Base-by-base conservation (phyloP, 2,329 filamentous ascomycete genomes). In the Ciborinia camelliae region DNA sequence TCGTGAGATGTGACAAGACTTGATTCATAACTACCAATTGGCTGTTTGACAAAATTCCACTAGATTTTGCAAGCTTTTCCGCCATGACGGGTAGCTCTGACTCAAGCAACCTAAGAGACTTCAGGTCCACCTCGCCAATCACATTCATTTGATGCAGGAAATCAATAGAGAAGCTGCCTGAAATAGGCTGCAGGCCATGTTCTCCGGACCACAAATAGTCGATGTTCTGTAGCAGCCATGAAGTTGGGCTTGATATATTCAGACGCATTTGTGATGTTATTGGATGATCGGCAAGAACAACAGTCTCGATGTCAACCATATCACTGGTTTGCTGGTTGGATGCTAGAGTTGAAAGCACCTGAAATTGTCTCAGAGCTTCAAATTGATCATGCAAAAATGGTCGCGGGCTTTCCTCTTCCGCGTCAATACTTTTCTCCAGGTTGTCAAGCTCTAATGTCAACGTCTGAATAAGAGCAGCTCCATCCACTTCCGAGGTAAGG, bases 21-120 rank as follows among this genome's bases (percentile, higher is more conserved):
- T 64, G 53, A 54, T 73, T 71, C 20, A 76, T 89, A 75, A 32
- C 84, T 76, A 39, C 77, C 72, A 62, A 81, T 81, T 65, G 84
- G 79, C 43, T 76, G 73, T 55, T 82, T 77, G 32, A 90, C 70
- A 64, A 15, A 1, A 62, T 65, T 3, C 57, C 55, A 55, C 66
- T 73, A 28, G 71, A 71, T 5, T 47, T 45, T 1, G 71, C 67
- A 41, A 76, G 32, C 50, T 85, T 81, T 52, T 80, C 80, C 12
- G 84, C 85, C 66, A 90, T 77, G 3, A 83, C 78, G 10, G 86
- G 85, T 58, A 90, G 76, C 72, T 92, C 89, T 1, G 80, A 78
- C 74, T 90, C 86, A 0, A 92, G 79, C 23, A 89, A 79, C 52
- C 83, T 80, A 55, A 92, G 77, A 50, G 86, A 84, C 53, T 81